These are phyloP conservation scores for Laguncularia racemosa DNA, from an alignment of 345 rosid species.

Conservation along the genomic window DNA sequence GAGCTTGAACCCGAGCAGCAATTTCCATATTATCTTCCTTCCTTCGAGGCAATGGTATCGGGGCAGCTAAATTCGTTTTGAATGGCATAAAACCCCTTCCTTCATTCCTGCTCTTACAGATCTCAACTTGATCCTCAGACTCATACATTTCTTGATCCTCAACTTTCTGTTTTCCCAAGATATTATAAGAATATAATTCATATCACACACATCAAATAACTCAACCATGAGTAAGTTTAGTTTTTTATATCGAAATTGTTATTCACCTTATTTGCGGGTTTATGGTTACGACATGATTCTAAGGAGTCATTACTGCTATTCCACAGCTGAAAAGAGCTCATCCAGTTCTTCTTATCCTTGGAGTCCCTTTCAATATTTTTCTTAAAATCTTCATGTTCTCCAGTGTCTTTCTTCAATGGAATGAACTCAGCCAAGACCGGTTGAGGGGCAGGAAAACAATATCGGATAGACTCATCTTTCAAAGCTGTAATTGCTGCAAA, in stretches of 20 bases:
- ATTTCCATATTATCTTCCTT: slow-evolving; percentile 19
- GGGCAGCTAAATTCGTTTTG: slow-evolving; percentile 7
- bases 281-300: slow-evolving; percentile 28
- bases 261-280: slow-evolving; percentile 7
- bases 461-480: slow-evolving; percentile 41
- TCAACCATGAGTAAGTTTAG: not conserved
- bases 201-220: not conserved
- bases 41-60: slow-evolving; percentile 5
- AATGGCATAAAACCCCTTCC: slow-evolving; percentile 27
- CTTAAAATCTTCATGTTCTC: slow-evolving; percentile 17
- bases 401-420: slow-evolving; percentile 36
- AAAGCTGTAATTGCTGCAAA: slow-evolving; percentile 58
- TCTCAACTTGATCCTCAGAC: slow-evolving; percentile 20
- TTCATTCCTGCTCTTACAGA: slow-evolving; percentile 20
- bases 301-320: slow-evolving; percentile 22
- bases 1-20: not conserved
- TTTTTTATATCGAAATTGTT: not conserved
- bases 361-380: slow-evolving; percentile 25
- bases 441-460: slow-evolving; percentile 24
- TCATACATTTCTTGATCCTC: slow-evolving; percentile 13
- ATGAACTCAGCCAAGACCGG: slow-evolving; percentile 74
- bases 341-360: slow-evolving; percentile 58
- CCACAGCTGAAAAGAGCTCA: slow-evolving; percentile 69
- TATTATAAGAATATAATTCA: not conserved
- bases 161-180: slow-evolving; percentile 28